These are phyloP conservation scores for Exophiala spinifera DNA, from an alignment of 2,329 filamentous ascomycete species.

Conservation along the genomic window DNA sequence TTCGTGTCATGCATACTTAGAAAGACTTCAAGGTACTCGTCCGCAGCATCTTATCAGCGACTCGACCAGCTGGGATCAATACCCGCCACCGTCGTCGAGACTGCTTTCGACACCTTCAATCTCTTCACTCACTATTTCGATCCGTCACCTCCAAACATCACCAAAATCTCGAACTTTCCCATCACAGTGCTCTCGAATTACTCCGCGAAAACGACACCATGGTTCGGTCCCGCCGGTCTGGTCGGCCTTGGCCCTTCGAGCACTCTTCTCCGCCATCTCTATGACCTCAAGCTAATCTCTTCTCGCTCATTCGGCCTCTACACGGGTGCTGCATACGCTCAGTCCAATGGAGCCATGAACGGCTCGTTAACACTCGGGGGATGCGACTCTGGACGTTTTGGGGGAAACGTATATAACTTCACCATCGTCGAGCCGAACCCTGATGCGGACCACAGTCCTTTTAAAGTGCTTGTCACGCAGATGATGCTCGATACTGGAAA, in stretches of 20 bases:
- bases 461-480: slow-evolving; percentile 41
- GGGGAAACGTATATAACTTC: slow-evolving; percentile 33
- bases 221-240: slow-evolving; percentile 27
- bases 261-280: slow-evolving; percentile 40
- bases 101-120: slow-evolving; percentile 31
- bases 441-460: slow-evolving; percentile 30
- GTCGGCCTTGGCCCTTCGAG: slow-evolving; percentile 42
- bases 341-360: slow-evolving; percentile 41
- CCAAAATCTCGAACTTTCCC: slow-evolving; percentile 19
- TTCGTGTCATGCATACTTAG: slow-evolving; percentile 32
- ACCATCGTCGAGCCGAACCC: slow-evolving; percentile 32
- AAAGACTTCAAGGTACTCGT: slow-evolving; percentile 10
- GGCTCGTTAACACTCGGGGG: slow-evolving; percentile 45
- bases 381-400: slow-evolving; percentile 44
- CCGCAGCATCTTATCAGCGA: slow-evolving; percentile 17
- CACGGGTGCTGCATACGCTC: slow-evolving; percentile 41
- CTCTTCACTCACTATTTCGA: slow-evolving; percentile 28
- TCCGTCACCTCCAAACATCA: slow-evolving; percentile 23
- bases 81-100: slow-evolving; percentile 36
- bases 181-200: slow-evolving; percentile 27
- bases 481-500: slow-evolving; percentile 35
- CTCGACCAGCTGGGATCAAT: slow-evolving; percentile 34
- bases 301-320: slow-evolving; percentile 44
- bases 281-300: slow-evolving; percentile 36
- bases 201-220: slow-evolving; percentile 17